Percentiles rank a stretch among this genome's conserved stretches.
Evolutionary conservation across 2,329 filamentous ascomycete species (phyloP).

Genomic region (Chrysosphaeria jannelii): DNA sequence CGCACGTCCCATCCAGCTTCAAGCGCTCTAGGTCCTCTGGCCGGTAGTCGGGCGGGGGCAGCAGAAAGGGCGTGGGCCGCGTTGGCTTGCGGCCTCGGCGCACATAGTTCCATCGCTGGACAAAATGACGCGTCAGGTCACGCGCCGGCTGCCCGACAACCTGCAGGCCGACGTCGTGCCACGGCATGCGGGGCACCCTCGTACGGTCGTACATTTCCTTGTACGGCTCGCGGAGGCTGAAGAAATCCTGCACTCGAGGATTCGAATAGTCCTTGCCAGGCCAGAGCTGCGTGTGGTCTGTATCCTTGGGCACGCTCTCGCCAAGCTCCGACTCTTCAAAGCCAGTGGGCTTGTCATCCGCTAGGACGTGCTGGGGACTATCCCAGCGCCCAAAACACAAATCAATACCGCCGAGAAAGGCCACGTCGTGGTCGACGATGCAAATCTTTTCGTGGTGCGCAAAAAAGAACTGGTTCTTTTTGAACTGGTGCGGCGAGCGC

Average conservation of each 20-base stretch:
- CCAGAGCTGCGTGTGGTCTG: conserved; percentile 85
- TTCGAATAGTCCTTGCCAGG: conserved; percentile 98
- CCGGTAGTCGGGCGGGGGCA: conserved; percentile 80
- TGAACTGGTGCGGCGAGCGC: conserved; percentile 85
- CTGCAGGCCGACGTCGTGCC: conserved; percentile 97
- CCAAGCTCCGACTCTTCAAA: conserved; percentile 58
- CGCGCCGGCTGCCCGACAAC: conserved; percentile 85
- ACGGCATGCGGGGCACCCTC: conserved; percentile 78
- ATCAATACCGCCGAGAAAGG: conserved; percentile 86
- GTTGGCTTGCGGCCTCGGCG: conserved; percentile 79
- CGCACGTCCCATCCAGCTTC: conserved; percentile 76
- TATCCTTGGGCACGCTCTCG: conserved; percentile 48
- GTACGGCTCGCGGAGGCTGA: conserved; percentile 71
- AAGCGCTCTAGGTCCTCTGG: conserved; percentile 60
- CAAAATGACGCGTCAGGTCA: conserved; percentile 83
- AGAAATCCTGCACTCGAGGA: conserved; percentile 83
- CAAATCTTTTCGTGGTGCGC: conserved; percentile 97
- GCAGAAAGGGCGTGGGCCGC: conserved; percentile 68
- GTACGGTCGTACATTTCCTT: conserved; percentile 96
- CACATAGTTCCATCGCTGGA: conserved; percentile 94
- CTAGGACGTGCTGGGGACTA: conserved; percentile 68
- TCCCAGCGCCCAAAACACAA: conserved; percentile 95
- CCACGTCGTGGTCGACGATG: conserved; percentile 82
- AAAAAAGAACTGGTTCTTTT: conserved; percentile 98
- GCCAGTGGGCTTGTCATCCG: conserved; percentile 81